phyloP scores from a whole-genome alignment of 306 rosid genomes.

The Cyamopsis tetragonoloba region DNA sequence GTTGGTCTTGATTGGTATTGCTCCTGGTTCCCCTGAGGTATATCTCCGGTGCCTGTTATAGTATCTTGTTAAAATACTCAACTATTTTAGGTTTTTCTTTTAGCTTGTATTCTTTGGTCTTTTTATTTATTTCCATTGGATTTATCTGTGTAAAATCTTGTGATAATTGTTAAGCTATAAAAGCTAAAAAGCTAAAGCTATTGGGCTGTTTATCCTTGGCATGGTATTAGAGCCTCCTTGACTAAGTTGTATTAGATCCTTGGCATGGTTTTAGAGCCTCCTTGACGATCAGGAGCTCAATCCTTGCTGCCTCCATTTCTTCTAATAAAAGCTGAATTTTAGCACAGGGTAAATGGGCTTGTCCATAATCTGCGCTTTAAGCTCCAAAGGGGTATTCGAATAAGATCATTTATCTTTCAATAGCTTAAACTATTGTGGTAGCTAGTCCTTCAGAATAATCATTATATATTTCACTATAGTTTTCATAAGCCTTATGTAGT shows the following conservation, averaged over 20 bases:
- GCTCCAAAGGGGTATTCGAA: not conserved
- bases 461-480: slow-evolving; percentile 13
- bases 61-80: slow-evolving; percentile 2
- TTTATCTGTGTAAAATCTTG: not conserved
- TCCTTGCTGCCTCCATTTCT: not conserved
- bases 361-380: not conserved
- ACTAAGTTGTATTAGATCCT: not conserved
- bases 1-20: slow-evolving; percentile 98
- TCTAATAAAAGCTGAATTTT: not conserved
- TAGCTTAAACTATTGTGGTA: not conserved
- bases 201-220: slow-evolving; percentile 1
- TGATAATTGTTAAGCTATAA: not conserved
- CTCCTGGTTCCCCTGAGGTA: slow-evolving; percentile 99
- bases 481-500: not conserved
- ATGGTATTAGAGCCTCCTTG: slow-evolving; percentile 2
- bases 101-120: not conserved
- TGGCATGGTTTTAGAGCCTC: not conserved
- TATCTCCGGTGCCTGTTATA: slow-evolving; percentile 23
- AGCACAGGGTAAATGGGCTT: not conserved
- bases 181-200: not conserved
- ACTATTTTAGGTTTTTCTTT: not conserved
- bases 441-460: slow-evolving; percentile 6
- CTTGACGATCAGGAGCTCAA: not conserved
- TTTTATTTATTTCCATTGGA: not conserved
- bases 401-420: not conserved